Evolutionary conservation across 139 green algal genomes (phyloP).

Genomic region (Auxenochlorella pyrenoidosa): DNA sequence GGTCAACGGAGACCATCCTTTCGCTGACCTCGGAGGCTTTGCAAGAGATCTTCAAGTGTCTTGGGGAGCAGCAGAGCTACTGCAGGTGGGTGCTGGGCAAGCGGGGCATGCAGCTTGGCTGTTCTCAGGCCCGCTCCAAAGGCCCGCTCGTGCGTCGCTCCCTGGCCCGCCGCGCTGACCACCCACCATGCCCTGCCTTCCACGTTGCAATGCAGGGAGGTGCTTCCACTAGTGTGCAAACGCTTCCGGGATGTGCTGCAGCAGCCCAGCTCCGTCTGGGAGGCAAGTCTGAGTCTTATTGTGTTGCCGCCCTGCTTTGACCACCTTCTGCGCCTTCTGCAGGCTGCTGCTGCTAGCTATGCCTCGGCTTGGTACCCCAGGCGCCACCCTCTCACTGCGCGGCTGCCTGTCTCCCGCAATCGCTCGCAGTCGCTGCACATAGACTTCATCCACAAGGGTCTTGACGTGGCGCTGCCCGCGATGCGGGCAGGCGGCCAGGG

Average conservation of each 20-base stretch:
- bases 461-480: neutral
- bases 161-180: too few relatives aligned
- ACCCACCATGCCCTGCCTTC: neutral
- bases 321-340: neutral
- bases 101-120: too few relatives aligned
- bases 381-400: neutral
- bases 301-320: neutral
- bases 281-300: neutral
- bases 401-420: too few relatives aligned
- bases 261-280: conserved; percentile 19
- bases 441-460: conserved; percentile 24
- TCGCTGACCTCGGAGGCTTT: conserved; percentile 11
- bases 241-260: conserved; percentile 32
- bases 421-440: conserved; percentile 20
- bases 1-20: neutral
- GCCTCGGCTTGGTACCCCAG: neutral
- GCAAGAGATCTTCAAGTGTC: conserved; percentile 20
- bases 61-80: conserved; percentile 21
- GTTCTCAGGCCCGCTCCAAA: too few relatives aligned
- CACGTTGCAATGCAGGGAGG: neutral
- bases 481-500: neutral
- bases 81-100: conserved; percentile 17
- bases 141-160: too few relatives aligned
- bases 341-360: neutral
- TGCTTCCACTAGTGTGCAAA: conserved; percentile 37